phyloP scores from a whole-genome alignment of 306 rosid genomes.

The Cicer pinnatifidum region DNA sequence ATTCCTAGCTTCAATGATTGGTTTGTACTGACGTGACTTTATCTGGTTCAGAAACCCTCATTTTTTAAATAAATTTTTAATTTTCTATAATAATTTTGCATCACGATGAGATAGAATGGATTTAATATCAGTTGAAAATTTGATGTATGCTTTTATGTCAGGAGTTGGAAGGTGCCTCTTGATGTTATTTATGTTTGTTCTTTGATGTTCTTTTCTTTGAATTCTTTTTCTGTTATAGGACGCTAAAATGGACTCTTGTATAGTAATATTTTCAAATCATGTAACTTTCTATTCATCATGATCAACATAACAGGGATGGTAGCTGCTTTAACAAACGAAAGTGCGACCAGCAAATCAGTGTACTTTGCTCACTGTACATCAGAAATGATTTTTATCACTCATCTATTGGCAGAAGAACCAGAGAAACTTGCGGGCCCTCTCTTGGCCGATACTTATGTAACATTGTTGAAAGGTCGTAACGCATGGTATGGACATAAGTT shows the following conservation, averaged over 20 bases:
- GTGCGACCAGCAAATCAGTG: slow-evolving; percentile 97
- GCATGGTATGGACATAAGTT: slow-evolving; percentile 95
- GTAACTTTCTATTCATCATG: slow-evolving; percentile 22
- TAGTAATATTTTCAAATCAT: slow-evolving; percentile 9
- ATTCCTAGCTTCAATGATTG: background rate
- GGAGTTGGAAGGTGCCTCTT: slow-evolving; percentile 1
- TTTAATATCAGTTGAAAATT: slow-evolving; percentile 10
- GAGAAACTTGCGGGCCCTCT: slow-evolving; percentile 96
- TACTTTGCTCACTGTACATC: slow-evolving; percentile 98
- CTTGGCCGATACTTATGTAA: slow-evolving; percentile 94
- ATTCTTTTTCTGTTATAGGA: background rate
- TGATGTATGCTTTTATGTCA: background rate
- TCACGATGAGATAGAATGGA: background rate
- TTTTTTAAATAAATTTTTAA: background rate
- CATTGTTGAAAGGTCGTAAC: slow-evolving; percentile 75
- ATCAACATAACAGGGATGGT: slow-evolving; percentile 74
- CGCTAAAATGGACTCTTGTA: background rate
- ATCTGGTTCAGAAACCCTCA: background rate
- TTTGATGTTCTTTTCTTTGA: slow-evolving; percentile 23
- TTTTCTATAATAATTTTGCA: slow-evolving; percentile 13
- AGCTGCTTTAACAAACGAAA: slow-evolving; percentile 91
- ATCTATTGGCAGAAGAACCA: slow-evolving; percentile 88
- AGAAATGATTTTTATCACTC: slow-evolving; percentile 94
- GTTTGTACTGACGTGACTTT: background rate
- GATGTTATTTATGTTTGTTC: background rate